phyloP scores from a whole-genome alignment of 495 filamentous ascomycete genomes.

The Aspergillus incahuasiensis region DNA sequence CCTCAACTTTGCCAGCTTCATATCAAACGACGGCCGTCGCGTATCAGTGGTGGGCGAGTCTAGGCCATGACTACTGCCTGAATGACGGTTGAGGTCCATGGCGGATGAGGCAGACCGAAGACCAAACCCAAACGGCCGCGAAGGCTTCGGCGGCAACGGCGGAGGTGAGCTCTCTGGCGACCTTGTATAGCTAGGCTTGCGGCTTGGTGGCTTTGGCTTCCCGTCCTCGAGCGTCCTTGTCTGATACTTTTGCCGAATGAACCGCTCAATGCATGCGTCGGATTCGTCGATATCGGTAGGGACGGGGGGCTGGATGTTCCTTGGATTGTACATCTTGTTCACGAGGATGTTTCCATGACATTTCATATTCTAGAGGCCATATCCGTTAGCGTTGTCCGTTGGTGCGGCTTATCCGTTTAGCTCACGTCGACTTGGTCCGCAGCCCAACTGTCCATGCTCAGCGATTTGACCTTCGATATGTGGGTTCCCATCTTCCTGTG shows the following conservation, averaged over 20 bases:
- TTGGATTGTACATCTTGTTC: constrained; percentile 84
- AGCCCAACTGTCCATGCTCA: constrained; percentile 97
- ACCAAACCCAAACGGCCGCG: constrained; percentile 69
- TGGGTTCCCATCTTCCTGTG: constrained; percentile 97
- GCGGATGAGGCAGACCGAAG: constrained; percentile 70
- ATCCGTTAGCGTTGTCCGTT: constrained; percentile 10
- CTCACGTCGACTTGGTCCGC: constrained; percentile 92
- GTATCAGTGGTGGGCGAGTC: constrained; percentile 26
- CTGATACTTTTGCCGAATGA: constrained; percentile 91
- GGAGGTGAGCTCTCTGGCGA: constrained; percentile 58
- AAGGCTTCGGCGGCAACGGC: constrained; percentile 79
- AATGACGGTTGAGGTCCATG: constrained; percentile 45
- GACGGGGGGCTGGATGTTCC: constrained; percentile 71
- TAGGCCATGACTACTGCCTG: constrained; percentile 20
- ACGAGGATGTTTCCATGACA: constrained; percentile 78
- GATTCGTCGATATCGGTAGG: constrained; percentile 88
- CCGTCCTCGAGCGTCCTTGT: constrained; percentile 54
- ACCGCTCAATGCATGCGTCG: constrained; percentile 88
- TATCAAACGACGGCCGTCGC: constrained; percentile 43
- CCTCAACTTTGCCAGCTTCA: constrained; percentile 69
- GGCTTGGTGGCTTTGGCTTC: constrained; percentile 43
- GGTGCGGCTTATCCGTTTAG: neutral
- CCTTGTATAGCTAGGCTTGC: constrained; percentile 33
- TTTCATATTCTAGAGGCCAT: constrained; percentile 72
- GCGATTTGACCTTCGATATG: constrained; percentile 95